Base-by-base conservation (phyloP, 1,284 basidiomycete species). In the Ceratobasidium papillatum region DNA sequence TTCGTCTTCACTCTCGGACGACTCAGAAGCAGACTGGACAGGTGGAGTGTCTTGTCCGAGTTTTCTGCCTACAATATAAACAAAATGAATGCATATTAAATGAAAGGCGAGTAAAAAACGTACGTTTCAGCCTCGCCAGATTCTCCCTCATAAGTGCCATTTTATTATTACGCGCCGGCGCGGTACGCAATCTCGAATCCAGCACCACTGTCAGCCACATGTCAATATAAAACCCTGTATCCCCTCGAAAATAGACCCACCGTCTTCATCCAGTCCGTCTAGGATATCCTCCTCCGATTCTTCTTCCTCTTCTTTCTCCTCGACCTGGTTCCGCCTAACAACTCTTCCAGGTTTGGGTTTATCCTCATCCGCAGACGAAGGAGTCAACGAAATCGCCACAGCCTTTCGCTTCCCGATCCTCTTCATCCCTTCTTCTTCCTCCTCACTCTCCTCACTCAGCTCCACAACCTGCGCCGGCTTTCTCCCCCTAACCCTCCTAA, bases 41-140 rank as follows among this genome's bases (percentile, higher is more conserved):
- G 76, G 85, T 81, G 36, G 84, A 83, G 76, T 85, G 84, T 79
- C 88, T 89, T 80, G 83, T 86, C 74, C 85, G 86, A 87, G 76
- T 79, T 80, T 38, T 74, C 76, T 69, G 59, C 75, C 76, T 74
- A 65, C 51, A 4, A 14, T 8, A 65, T 27, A 41, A 32, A 19
- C 58, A 30, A 56, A 68, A 12, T 62, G 63, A 51, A 30, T 52
- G 64, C 47, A 45, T 43, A 38, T 25, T 22, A 14, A 43, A 38
- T 32, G 52, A 41, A 19, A 59, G 77, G 47, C 74, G 75, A 68
- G 52, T 30, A 72, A 62, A 61, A 22, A 19, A 78, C 86, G 74
- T 74, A 89, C 92, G 84, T 82, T 88, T 91, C 65, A 94, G 78
- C 76, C 82, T 87, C 76, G 91, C 90, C 3, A 94, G 81, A 77